phyloP scores from a whole-genome alignment of 2,329 filamentous ascomycete species.

The Trichoderma breve region DNA sequence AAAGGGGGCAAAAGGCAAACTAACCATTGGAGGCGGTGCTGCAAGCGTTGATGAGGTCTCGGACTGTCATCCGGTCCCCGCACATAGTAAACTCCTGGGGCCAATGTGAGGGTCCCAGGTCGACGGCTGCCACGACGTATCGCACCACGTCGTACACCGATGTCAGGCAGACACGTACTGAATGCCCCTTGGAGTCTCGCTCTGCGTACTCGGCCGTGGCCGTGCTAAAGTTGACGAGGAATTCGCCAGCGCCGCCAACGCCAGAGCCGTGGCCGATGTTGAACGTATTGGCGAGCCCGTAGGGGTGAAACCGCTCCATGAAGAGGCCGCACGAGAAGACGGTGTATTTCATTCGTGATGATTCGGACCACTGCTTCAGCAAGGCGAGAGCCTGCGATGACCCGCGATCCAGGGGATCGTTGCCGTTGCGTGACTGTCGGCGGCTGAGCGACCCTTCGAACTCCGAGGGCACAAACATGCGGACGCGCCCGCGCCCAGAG shows the following conservation, averaged over 20 bases:
- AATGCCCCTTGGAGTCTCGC: slow-evolving; percentile 47
- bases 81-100: slow-evolving; percentile 66
- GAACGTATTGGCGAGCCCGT: slow-evolving; percentile 57
- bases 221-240: slow-evolving; percentile 60
- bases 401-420: slow-evolving; percentile 61
- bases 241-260: slow-evolving; percentile 58
- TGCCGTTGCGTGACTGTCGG: slow-evolving; percentile 41
- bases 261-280: slow-evolving; percentile 58
- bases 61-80: slow-evolving; percentile 62
- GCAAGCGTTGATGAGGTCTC: slow-evolving; percentile 54
- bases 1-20: slow-evolving; percentile 20
- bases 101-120: slow-evolving; percentile 61
- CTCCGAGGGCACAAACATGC: slow-evolving; percentile 70
- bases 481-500: slow-evolving; percentile 61
- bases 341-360: slow-evolving; percentile 61
- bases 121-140: slow-evolving; percentile 69
- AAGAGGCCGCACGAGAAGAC: slow-evolving; percentile 72
- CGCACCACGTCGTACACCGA: slow-evolving; percentile 67
- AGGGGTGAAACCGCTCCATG: slow-evolving; percentile 71
- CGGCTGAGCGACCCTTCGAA: slow-evolving; percentile 65
- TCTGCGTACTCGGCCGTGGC: slow-evolving; percentile 61
- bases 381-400: slow-evolving; percentile 55
- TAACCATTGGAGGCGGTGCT: slow-evolving; percentile 50
- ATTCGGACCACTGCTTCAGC: slow-evolving; percentile 52
- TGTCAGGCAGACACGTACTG: slow-evolving; percentile 63